These are phyloP conservation scores for Fragilaria radians DNA, from an alignment of 108 stramenopile genomes.

Conservation along the genomic window DNA sequence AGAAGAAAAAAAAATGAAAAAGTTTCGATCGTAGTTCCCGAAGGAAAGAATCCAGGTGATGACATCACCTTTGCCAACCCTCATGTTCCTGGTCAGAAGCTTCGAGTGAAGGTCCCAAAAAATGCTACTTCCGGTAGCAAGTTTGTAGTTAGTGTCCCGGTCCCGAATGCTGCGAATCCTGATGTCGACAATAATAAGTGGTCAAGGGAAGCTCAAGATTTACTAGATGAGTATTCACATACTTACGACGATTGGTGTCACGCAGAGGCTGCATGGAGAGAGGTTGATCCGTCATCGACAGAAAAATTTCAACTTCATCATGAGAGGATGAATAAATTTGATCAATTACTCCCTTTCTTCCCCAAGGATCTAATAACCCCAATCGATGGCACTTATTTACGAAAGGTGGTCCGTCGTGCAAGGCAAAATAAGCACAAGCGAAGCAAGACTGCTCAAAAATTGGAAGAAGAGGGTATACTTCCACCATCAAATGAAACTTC, in stretches of 20 bases:
- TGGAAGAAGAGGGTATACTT: not conserved
- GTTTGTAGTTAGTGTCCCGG: slow-evolving; percentile 69
- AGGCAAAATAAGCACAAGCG: slow-evolving; percentile 60
- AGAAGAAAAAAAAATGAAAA: slow-evolving; percentile 32
- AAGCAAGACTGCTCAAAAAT: slow-evolving; percentile 2
- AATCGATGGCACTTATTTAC: slow-evolving; percentile 46
- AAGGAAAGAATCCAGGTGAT: slow-evolving; percentile 63
- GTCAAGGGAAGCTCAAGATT: slow-evolving; percentile 49
- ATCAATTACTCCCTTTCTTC: slow-evolving; percentile 51
- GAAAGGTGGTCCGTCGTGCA: slow-evolving; percentile 56
- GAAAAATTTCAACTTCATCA: slow-evolving; percentile 37
- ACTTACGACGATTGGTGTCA: slow-evolving; percentile 69
- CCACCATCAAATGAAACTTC: not conserved
- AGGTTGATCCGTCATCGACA: slow-evolving; percentile 14
- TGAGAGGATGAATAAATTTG: slow-evolving; percentile 67
- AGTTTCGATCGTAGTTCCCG: slow-evolving; percentile 52
- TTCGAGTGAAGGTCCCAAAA: slow-evolving; percentile 70
- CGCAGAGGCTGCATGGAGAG: slow-evolving; percentile 42
- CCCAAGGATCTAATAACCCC: slow-evolving; percentile 56
- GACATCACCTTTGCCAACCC: slow-evolving; percentile 69
- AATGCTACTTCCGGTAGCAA: slow-evolving; percentile 49
- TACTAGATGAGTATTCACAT: slow-evolving; percentile 38
- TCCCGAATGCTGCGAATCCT: slow-evolving; percentile 14
- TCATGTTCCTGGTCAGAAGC: slow-evolving; percentile 61
- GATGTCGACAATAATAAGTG: slow-evolving; percentile 52